phyloP scores from a whole-genome alignment of 2,329 filamentous ascomycete species.

The Monilinia fructicola region DNA sequence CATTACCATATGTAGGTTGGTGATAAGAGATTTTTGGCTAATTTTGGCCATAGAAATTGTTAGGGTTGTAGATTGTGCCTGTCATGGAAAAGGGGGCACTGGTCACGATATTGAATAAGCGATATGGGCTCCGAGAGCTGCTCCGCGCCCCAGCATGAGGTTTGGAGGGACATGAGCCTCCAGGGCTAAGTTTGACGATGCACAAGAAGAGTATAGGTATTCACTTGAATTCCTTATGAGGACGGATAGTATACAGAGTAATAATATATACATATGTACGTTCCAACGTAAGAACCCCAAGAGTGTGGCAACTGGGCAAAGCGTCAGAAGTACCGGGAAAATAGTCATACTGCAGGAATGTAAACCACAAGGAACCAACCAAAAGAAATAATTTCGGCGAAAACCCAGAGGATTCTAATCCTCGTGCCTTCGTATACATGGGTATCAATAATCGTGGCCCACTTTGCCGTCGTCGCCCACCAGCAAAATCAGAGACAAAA shows the following conservation, averaged over 20 bases:
- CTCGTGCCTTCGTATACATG: not conserved
- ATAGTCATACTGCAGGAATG: not conserved
- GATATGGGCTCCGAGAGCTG: not conserved
- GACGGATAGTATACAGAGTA: not conserved
- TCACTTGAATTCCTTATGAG: not conserved
- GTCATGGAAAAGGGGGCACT: not conserved
- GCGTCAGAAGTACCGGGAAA: not conserved
- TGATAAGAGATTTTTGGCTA: not conserved
- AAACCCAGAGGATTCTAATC: not conserved
- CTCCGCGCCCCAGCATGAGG: no score
- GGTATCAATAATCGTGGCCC: not conserved
- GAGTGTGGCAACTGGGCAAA: not conserved
- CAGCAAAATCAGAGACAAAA: constrained; percentile 4
- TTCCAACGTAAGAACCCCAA: not conserved
- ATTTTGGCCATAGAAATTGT: not conserved
- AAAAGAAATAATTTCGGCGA: no score
- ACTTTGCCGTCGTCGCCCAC: constrained; percentile 11
- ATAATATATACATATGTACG: not conserved
- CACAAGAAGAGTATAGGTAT: not conserved
- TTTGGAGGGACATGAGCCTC: no score
- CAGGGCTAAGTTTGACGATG: not conserved
- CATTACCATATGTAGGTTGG: not conserved
- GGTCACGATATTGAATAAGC: not conserved
- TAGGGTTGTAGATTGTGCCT: not conserved
- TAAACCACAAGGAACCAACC: not conserved